phyloP scores from a whole-genome alignment of 805 yeast genomes.

The Barnettozyma salicaria region DNA sequence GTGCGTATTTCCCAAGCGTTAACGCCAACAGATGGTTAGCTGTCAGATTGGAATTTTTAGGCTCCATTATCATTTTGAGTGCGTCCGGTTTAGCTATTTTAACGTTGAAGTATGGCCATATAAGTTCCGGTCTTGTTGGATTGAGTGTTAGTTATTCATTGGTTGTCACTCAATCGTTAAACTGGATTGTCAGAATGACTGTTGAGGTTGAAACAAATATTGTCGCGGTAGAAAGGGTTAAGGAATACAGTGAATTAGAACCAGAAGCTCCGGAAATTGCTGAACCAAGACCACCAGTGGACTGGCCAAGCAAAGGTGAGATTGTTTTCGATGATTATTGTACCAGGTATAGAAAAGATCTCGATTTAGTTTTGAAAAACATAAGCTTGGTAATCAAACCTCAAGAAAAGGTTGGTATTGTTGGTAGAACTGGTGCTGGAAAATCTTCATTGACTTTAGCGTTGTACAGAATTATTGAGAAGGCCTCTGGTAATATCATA shows the following conservation, averaged over 20 bases:
- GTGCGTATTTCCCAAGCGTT: conserved; percentile 87
- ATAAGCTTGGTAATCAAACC: conserved; percentile 60
- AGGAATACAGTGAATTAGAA: conserved; percentile 73
- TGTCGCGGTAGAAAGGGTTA: conserved; percentile 91
- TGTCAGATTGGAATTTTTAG: conserved; percentile 85
- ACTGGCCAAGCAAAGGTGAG: conserved; percentile 73
- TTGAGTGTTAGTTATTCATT: conserved; percentile 88
- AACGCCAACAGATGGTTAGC: conserved; percentile 98
- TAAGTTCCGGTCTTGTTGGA: conserved; percentile 92
- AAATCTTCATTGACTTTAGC: conserved; percentile 83
- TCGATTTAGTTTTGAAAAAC: conserved; percentile 72
- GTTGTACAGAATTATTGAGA: conserved; percentile 77
- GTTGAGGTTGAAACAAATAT: conserved; percentile 97
- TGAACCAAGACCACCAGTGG: conserved; percentile 57
- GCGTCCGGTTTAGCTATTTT: conserved; percentile 76
- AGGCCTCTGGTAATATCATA: conserved; percentile 58
- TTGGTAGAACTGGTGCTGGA: conserved; percentile 97
- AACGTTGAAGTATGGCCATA: conserved; percentile 52
- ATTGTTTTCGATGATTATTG: conserved; percentile 66
- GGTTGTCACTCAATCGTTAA: conserved; percentile 86
- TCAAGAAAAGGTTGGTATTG: conserved; percentile 87
- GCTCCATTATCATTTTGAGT: conserved; percentile 80
- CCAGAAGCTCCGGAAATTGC: conserved; percentile 81
- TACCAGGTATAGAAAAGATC: conserved; percentile 77
- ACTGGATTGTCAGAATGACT: conserved; percentile 98